Evolutionary conservation across 208 protist species (phyloP).

Genomic region (Sergeia podlipaevii): DNA sequence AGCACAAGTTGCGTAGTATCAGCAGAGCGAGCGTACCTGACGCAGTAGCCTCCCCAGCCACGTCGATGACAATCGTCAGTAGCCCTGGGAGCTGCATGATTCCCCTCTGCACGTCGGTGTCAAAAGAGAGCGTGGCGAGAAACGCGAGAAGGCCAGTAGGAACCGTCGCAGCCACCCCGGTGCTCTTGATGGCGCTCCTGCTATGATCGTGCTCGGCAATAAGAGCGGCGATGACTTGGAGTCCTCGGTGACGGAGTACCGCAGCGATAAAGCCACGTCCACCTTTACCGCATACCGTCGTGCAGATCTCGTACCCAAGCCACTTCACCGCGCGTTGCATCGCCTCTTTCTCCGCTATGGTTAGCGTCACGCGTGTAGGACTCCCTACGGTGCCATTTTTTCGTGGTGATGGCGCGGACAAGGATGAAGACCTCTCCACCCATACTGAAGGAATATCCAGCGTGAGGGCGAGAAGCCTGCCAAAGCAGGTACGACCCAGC

Average conservation of each 20-base stretch:
- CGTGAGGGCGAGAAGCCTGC: constrained; percentile 51
- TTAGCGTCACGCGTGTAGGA: not conserved
- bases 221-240: constrained; percentile 11
- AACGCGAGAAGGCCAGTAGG: constrained; percentile 46
- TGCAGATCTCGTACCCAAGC: constrained; percentile 8
- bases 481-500: constrained; percentile 58
- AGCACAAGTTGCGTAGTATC: constrained; percentile 73
- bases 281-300: not conserved
- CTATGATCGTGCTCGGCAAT: constrained; percentile 17
- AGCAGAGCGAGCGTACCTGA: constrained; percentile 57
- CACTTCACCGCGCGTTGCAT: not conserved
- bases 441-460: constrained; percentile 26
- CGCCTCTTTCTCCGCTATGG: not conserved
- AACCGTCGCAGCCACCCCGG: constrained; percentile 1
- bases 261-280: constrained; percentile 10
- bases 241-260: constrained; percentile 12
- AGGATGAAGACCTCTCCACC: too few species aligned
- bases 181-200: constrained; percentile 1
- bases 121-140: constrained; percentile 56
- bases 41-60: constrained; percentile 19
- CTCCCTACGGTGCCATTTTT: too few species aligned
- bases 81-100: constrained; percentile 33
- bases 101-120: constrained; percentile 27
- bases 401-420: not conserved
- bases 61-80: constrained; percentile 62